Percentiles rank a stretch among this genome's conserved stretches.
These are phyloP conservation scores for Penicillium rolfsii DNA, from an alignment of 2,329 filamentous ascomycete genomes.

Conservation along the genomic window DNA sequence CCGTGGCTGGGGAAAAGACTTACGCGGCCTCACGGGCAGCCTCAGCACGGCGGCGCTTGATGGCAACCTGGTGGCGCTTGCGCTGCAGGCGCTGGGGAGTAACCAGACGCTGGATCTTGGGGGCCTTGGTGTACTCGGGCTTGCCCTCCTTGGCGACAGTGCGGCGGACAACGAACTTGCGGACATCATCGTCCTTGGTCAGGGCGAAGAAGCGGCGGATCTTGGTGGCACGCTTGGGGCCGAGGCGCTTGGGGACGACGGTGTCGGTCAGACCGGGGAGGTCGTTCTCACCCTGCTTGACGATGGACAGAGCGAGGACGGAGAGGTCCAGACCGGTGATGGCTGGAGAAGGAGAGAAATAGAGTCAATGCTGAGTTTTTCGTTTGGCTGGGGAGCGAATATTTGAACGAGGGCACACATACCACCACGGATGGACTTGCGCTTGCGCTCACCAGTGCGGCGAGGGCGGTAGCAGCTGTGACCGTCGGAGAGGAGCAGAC, in stretches of 20 bases:
- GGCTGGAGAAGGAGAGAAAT: conserved; percentile 55
- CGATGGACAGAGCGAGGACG: conserved; percentile 89
- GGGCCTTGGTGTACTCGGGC: conserved; percentile 99
- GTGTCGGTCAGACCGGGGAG: conserved; percentile 96
- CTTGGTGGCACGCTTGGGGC: conserved; percentile 99
- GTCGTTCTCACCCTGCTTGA: conserved; percentile 96
- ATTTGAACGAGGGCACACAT: conserved; percentile 25
- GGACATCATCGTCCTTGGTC: conserved; percentile 99
- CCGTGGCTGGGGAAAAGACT: conserved; percentile 52
- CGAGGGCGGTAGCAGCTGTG: conserved; percentile 99
- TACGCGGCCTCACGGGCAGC: conserved; percentile 98
- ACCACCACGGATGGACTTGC: conserved; percentile 92
- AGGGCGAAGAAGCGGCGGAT: conserved; percentile 99
- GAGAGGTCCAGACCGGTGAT: conserved; percentile 96
- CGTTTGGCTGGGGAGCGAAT: background rate
- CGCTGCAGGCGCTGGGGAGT: conserved; percentile 99
- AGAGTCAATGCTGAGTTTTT: conserved; percentile 18
- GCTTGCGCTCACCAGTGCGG: conserved; percentile 97
- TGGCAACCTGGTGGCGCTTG: conserved; percentile 96
- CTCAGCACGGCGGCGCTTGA: conserved; percentile 98
- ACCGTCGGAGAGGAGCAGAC: conserved; percentile 90
- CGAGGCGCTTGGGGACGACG: conserved; percentile 98
- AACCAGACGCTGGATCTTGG: conserved; percentile 99
- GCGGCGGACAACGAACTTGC: conserved; percentile 99
- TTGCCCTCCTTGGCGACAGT: conserved; percentile 97